Base-by-base conservation (phyloP, 129 eudicot genomes). In the Saussurea involucrata region DNA sequence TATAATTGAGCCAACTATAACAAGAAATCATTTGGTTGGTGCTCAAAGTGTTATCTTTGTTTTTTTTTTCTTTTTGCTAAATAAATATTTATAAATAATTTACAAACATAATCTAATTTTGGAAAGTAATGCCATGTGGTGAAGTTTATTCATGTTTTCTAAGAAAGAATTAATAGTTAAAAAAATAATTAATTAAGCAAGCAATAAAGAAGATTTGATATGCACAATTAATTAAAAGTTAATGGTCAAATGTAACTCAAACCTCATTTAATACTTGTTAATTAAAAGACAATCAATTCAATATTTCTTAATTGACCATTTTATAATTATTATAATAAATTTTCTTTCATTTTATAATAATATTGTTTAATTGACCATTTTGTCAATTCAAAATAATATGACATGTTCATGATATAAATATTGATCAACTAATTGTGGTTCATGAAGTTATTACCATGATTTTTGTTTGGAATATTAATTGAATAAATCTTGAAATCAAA, bases 231-330 rank as follows among this genome's bases (percentile, higher is more conserved):
- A 81, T 67, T 67, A 60, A 11, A 58, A 81, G 4, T 74, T 60
- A 81, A 81, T 75, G 32, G 75, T 22, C 63, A 61, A 81, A 40
- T 68, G 84, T 81, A 81, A 81, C 84, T 74, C 80, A n/a, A 40
- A 42, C 11, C 72, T 75, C 84, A 81, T 81, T 81, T 58, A 81
- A 31, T 55, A 40, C 37, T 34, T 74, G 69, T 73, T 55, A 49
- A 49, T 67, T 73, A 73, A 73, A 73, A 49, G 20, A 29, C 61
- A 66, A 36, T 80, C 12, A 80, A 80, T 80, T 73, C 79, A 6
- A 27, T 33, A 66, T 65, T 49, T 8, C 31, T 66, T 7, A 31
- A 33, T 73, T 80, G 79, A 68, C 79, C 73, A 80, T 13, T 66
- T 73, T 80, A 29, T 31, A 32, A 55, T n/a, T n/a, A n/a, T n/a